These are phyloP conservation scores for Fusarium sp. DNA, from an alignment of 2,329 filamentous ascomycete species.

Conservation along the genomic window DNA sequence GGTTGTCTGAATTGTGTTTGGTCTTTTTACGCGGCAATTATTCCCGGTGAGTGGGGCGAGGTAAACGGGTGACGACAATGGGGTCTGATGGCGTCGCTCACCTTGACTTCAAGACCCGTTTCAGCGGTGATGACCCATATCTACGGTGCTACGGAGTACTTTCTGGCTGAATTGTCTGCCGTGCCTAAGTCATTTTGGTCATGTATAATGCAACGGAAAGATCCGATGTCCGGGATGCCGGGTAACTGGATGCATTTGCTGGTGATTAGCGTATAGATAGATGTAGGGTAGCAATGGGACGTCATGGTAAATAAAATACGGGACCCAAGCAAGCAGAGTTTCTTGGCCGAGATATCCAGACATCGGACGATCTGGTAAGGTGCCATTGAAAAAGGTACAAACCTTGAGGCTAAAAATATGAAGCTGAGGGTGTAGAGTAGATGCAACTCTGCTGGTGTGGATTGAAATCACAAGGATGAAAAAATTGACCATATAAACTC, in stretches of 20 bases:
- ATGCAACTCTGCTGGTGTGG: not conserved
- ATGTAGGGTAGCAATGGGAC: constrained; percentile 25
- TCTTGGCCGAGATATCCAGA: not conserved
- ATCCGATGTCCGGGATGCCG: constrained; percentile 1
- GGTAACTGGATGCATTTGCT: not conserved
- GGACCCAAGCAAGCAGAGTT: not conserved
- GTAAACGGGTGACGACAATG: not conserved
- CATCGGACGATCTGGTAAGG: not conserved
- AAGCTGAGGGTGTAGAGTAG: not conserved
- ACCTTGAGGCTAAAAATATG: not conserved
- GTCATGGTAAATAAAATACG: constrained; percentile 24
- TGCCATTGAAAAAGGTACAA: not conserved
- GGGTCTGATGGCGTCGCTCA: not conserved
- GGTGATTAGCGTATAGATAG: constrained; percentile 6
- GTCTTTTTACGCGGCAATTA: not conserved
- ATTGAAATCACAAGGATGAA: not conserved
- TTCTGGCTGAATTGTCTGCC: not conserved
- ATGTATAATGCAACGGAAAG: not conserved
- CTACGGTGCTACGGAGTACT: not conserved
- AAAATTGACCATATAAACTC: not conserved
- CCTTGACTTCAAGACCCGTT: not conserved
- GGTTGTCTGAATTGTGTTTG: not conserved
- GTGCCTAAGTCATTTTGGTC: not conserved
- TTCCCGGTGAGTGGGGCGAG: not conserved
- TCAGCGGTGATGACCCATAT: not conserved